Evolutionary conservation across 495 filamentous ascomycete genomes (phyloP).

Genomic region (Lindgomyces ingoldianus): DNA sequence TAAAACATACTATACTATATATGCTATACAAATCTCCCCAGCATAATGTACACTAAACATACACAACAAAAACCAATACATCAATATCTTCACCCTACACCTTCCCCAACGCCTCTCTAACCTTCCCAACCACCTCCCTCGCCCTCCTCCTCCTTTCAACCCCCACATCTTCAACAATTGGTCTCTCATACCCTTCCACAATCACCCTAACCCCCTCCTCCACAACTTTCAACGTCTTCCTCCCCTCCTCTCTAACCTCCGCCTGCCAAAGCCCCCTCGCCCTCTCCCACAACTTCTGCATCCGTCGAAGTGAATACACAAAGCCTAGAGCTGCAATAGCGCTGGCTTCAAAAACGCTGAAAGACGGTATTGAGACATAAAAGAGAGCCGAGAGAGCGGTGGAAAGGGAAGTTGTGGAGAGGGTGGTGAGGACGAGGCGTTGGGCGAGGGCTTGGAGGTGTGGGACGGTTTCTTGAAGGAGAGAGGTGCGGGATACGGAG

Average conservation of each 20-base stretch:
- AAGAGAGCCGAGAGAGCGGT: conserved; percentile 66
- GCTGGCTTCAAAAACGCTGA: conserved; percentile 70
- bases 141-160: conserved; percentile 50
- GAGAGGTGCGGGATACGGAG: conserved; percentile 55
- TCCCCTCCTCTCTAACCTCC: conserved; percentile 77
- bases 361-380: conserved; percentile 61
- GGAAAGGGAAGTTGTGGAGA: conserved; percentile 64
- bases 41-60: too few relatives aligned
- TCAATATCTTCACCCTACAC: too few relatives aligned
- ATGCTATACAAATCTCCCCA: too few relatives aligned
- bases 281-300: conserved; percentile 79
- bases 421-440: conserved; percentile 70
- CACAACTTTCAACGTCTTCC: conserved; percentile 66
- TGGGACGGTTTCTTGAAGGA: conserved; percentile 67
- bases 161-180: conserved; percentile 47
- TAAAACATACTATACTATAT: too few relatives aligned
- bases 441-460: conserved; percentile 79
- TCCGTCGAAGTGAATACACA: conserved; percentile 67
- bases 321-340: conserved; percentile 78
- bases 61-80: too few relatives aligned
- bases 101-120: conserved; percentile 56
- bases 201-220: conserved; percentile 64
- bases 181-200: conserved; percentile 54
- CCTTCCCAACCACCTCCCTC: conserved; percentile 46
- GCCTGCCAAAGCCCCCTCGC: conserved; percentile 71